These are phyloP conservation scores for Tuber indicum DNA, from an alignment of 495 filamentous ascomycete species.

Conservation along the genomic window DNA sequence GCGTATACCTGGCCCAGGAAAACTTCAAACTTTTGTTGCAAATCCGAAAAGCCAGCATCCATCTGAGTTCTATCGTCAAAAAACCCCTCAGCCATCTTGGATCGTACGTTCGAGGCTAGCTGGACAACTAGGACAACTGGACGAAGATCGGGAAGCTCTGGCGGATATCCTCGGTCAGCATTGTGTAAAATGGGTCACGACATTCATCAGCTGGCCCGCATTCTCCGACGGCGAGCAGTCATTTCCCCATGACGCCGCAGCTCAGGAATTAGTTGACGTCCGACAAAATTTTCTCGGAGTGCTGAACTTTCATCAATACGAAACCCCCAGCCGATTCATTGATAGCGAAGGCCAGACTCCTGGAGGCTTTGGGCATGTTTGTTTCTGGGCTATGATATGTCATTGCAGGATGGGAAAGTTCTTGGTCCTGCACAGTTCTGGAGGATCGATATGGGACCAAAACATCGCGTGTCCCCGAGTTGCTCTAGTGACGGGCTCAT, in stretches of 20 bases:
- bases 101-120: background rate
- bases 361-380: background rate
- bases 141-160: constrained; percentile 5
- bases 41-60: constrained; percentile 13
- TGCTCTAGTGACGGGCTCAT: constrained; percentile 19
- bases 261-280: constrained; percentile 9
- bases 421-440: constrained; percentile 19
- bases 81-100: background rate
- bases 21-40: constrained; percentile 15
- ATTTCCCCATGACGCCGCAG: background rate
- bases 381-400: constrained; percentile 33
- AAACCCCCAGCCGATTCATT: background rate
- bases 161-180: constrained; percentile 21
- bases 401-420: constrained; percentile 21
- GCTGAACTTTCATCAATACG: constrained; percentile 27
- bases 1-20: constrained; percentile 1
- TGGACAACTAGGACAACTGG: background rate
- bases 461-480: constrained; percentile 23
- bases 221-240: background rate
- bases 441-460: constrained; percentile 23
- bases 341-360: background rate
- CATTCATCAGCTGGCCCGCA: constrained; percentile 14
- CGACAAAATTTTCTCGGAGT: constrained; percentile 22
- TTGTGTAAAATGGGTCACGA: constrained; percentile 24
- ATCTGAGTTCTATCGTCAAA: background rate